Percentiles rank a stretch among this genome's conserved stretches.
phyloP scores from a whole-genome alignment of 1,284 basidiomycete species.

The Bjerkandera adusta region DNA sequence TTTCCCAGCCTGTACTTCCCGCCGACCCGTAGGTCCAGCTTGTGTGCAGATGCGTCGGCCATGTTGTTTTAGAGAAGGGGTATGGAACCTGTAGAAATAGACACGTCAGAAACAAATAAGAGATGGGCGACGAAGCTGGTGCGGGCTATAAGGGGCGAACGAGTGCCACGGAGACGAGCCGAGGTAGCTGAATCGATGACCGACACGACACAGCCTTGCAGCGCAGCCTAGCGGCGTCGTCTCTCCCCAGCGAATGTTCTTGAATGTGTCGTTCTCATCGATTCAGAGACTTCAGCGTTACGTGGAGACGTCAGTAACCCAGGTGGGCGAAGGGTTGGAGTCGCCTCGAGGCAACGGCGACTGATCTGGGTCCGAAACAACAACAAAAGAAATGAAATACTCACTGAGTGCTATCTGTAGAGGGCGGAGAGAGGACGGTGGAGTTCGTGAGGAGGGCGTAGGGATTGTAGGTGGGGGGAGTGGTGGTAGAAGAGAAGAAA shows the following conservation, averaged over 20 bases:
- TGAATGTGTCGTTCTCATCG: too few relatives aligned
- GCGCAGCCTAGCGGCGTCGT: conserved; percentile 7
- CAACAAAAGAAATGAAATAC: conserved; percentile 14
- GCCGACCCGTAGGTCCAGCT: conserved; percentile 93
- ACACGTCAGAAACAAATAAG: conserved; percentile 8
- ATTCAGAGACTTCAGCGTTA: too few relatives aligned
- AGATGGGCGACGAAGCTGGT: conserved; percentile 11
- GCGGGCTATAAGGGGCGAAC: conserved; percentile 17
- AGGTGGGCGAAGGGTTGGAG: conserved; percentile 5
- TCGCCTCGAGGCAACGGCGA: conserved; percentile 4
- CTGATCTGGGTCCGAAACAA: conserved; percentile 5
- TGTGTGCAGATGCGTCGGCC: conserved; percentile 64
- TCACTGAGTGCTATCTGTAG: conserved; percentile 18
- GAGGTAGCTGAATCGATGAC: conserved; percentile 7
- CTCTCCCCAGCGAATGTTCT: too few relatives aligned
- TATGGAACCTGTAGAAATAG: conserved; percentile 13
- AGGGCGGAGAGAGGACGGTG: conserved; percentile 5
- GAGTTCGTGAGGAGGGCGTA: background rate
- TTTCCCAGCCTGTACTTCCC: conserved; percentile 99
- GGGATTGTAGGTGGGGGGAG: conserved; percentile 11
- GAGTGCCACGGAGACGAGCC: conserved; percentile 12
- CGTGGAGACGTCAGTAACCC: too few relatives aligned
- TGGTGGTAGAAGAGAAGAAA: conserved; percentile 14
- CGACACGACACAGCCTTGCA: conserved; percentile 9
- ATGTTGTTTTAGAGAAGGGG: conserved; percentile 34